Conservation (phyloP, 176 grass and related monocot genomes). For the Thalia dealbata region DNA sequence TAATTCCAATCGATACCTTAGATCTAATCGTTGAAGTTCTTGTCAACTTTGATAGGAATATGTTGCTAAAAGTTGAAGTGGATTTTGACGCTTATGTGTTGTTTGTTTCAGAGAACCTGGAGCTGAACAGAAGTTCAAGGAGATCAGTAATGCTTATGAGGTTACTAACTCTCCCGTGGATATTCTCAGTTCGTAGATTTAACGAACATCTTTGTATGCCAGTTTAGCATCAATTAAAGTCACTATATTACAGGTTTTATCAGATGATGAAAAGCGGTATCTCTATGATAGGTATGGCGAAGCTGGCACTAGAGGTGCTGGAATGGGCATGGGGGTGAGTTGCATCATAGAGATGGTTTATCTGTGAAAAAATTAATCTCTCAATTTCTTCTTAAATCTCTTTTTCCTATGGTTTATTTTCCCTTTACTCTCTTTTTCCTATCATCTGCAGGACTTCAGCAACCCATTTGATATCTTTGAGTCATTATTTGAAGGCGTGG, state of each 20-base stretch:
- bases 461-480: constrained; percentile 97
- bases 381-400: too few relatives aligned
- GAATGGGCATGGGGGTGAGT: constrained; percentile 93
- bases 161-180: constrained; percentile 26
- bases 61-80: too few relatives aligned
- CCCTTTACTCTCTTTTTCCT: too few relatives aligned
- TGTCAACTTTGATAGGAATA: too few relatives aligned
- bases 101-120: constrained; percentile 55
- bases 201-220: too few relatives aligned
- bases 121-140: constrained; percentile 94
- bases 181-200: too few relatives aligned
- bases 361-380: too few relatives aligned
- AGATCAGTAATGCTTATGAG: constrained; percentile 98
- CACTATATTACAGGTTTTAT: constrained; percentile 49
- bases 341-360: too few relatives aligned
- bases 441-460: constrained; percentile 58
- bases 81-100: too few relatives aligned
- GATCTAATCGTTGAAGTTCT: too few relatives aligned
- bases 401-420: too few relatives aligned
- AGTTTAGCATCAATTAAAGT: not conserved
- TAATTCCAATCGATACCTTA: too few relatives aligned
- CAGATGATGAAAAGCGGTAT: constrained; percentile 86
- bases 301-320: constrained; percentile 86
- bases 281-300: constrained; percentile 98
- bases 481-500: constrained; percentile 91